phyloP scores from a whole-genome alignment of 164 flowering plant genomes.

The Vitis cinerea region DNA sequence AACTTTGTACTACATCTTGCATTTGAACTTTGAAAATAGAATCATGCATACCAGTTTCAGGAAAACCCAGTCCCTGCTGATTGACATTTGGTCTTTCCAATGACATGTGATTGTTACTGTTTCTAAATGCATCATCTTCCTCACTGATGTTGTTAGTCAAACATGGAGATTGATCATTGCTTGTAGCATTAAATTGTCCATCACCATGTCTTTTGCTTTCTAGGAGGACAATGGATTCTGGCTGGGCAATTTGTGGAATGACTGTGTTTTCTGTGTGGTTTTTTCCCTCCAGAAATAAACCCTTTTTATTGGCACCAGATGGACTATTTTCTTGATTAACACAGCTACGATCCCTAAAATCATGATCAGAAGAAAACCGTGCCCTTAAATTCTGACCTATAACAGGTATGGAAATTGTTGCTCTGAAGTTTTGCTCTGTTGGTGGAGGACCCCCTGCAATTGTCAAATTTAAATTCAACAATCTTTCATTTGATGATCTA shows the following conservation, averaged over 20 bases:
- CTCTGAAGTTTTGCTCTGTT: slow-evolving; percentile 74
- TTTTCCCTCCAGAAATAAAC: slow-evolving; percentile 16
- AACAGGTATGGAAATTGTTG: slow-evolving; percentile 76
- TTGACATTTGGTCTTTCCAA: slow-evolving; percentile 12
- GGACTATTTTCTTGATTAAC: slow-evolving; percentile 10
- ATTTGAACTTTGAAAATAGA: slow-evolving; percentile 7
- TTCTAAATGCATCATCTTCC: slow-evolving; percentile 5
- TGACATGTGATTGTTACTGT: neutral
- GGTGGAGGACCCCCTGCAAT: slow-evolving; percentile 98
- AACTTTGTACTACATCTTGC: slow-evolving; percentile 12
- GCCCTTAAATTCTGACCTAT: slow-evolving; percentile 71
- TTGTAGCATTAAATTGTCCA: slow-evolving; percentile 8
- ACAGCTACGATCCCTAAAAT: slow-evolving; percentile 19
- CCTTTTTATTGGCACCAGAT: slow-evolving; percentile 8
- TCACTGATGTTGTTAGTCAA: slow-evolving; percentile 11
- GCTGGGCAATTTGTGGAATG: slow-evolving; percentile 11
- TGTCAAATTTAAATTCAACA: slow-evolving; percentile 46
- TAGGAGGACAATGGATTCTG: slow-evolving; percentile 14
- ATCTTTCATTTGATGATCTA: slow-evolving; percentile 16
- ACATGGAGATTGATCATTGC: slow-evolving; percentile 12
- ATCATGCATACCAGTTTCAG: slow-evolving; percentile 3
- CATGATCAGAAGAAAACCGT: slow-evolving; percentile 40
- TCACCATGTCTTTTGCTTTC: slow-evolving; percentile 20
- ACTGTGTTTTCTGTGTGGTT: slow-evolving; percentile 7
- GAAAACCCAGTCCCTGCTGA: slow-evolving; percentile 14